These are phyloP conservation scores for Telopea speciosissima DNA, from an alignment of 177 flowering plant species.

Conservation along the genomic window DNA sequence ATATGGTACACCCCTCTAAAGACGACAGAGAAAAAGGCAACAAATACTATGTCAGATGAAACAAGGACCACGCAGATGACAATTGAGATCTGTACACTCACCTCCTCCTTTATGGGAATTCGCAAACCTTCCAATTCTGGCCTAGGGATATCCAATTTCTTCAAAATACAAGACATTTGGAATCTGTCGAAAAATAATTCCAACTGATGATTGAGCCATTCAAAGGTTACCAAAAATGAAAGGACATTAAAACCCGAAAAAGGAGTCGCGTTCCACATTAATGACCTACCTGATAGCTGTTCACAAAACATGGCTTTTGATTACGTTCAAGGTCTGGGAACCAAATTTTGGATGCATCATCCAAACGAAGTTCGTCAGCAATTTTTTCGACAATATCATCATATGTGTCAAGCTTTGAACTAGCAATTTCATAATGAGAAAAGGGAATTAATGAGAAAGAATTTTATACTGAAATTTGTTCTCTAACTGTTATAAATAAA, in stretches of 20 bases:
- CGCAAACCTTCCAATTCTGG: conserved; percentile 71
- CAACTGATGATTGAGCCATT: conserved; percentile 8
- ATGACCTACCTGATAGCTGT: conserved; percentile 62
- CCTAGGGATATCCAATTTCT: conserved; percentile 71
- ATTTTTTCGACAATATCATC: conserved; percentile 80
- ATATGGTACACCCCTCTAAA: no score
- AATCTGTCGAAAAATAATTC: no score
- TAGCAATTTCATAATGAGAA: conserved; percentile 14
- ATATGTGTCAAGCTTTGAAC: no score
- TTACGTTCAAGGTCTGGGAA: conserved; percentile 61
- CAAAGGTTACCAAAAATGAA: no score
- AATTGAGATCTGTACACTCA: no score
- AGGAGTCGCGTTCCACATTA: neutral
- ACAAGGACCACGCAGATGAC: no score
- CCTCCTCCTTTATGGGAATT: no score
- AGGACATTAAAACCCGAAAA: conserved; percentile 4
- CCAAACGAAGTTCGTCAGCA: conserved; percentile 62
- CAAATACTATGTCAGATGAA: no score
- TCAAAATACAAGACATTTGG: conserved; percentile 75
- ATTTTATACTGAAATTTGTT: no score
- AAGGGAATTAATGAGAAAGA: no score
- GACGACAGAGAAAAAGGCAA: no score
- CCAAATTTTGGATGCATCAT: conserved; percentile 71
- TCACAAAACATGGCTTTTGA: conserved; percentile 66
- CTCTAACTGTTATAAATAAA: no score